A percentile compares a stretch with the other conserved stretches of the same genome.
Conservation (phyloP, 805 yeast genomes). For the Candida michaelii region DNA sequence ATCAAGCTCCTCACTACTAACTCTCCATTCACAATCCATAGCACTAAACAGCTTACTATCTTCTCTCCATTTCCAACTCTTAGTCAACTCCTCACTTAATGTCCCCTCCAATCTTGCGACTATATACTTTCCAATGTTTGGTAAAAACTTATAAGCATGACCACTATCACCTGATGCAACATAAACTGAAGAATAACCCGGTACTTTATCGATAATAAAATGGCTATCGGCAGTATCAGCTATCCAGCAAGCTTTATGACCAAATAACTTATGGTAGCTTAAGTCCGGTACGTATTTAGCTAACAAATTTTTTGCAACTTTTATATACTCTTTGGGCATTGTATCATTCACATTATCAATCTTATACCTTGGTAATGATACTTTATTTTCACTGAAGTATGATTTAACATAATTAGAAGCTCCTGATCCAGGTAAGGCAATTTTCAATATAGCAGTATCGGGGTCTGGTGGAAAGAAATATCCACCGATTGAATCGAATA, state of each 20-base stretch:
- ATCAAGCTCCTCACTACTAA: constrained; percentile 9
- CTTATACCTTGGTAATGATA: constrained; percentile 38
- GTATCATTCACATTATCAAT: constrained; percentile 28
- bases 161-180: constrained; percentile 42
- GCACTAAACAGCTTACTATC: constrained; percentile 13
- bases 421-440: constrained; percentile 32
- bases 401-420: constrained; percentile 21
- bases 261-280: constrained; percentile 22
- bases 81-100: constrained; percentile 7
- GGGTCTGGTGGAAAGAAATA: constrained; percentile 50
- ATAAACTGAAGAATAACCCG: constrained; percentile 24
- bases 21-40: constrained; percentile 13
- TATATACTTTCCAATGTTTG: constrained; percentile 29
- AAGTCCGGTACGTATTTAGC: constrained; percentile 40
- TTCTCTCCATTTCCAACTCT: constrained; percentile 18
- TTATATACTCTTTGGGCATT: constrained; percentile 29
- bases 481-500: constrained; percentile 43
- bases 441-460: constrained; percentile 32
- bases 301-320: constrained; percentile 26
- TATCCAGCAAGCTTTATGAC: constrained; percentile 29
- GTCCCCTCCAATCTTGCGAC: constrained; percentile 11
- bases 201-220: constrained; percentile 33
- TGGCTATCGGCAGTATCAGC: constrained; percentile 35
- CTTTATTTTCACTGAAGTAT: constrained; percentile 12
- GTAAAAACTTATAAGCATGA: constrained; percentile 38